These are phyloP conservation scores for Solanum arcanum DNA, from an alignment of 257 asterid species.

Conservation along the genomic window DNA sequence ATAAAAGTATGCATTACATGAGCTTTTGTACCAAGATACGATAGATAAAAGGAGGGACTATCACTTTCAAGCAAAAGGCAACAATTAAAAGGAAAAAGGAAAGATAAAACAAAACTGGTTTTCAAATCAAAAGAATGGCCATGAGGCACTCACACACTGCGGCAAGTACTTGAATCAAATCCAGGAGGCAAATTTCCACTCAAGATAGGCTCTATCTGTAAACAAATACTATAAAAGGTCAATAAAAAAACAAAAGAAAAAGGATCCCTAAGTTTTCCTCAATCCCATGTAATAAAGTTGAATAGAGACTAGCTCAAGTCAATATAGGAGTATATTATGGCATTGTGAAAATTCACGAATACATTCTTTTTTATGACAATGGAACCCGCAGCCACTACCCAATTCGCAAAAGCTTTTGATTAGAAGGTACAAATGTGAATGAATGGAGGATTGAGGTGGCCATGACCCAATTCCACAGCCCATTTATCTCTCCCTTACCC, in stretches of 20 bases:
- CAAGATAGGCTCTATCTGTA: slow-evolving; percentile 86
- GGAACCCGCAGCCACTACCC: neutral
- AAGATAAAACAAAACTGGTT: neutral
- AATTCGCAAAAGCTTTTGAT: neutral
- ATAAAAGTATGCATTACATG: neutral
- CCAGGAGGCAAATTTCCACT: slow-evolving; percentile 91
- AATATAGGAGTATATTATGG: neutral
- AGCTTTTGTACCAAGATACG: neutral
- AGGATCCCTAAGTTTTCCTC: neutral
- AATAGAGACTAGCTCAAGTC: neutral
- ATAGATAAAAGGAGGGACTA: neutral
- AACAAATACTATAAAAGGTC: slow-evolving; percentile 6
- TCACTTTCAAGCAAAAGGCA: neutral
- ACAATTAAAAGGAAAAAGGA: neutral
- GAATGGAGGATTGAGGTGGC: neutral
- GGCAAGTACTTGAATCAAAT: slow-evolving; percentile 74
- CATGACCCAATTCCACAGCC: neutral
- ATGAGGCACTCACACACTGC: slow-evolving; percentile 76
- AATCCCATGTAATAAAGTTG: neutral
- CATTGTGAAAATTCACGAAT: neutral
- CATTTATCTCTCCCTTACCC: neutral
- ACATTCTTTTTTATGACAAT: neutral
- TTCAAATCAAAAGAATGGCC: neutral
- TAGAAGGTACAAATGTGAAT: neutral
- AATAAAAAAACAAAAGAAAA: neutral